These are phyloP conservation scores for Mucor indicus DNA, from an alignment of 371 early-diverging fungal genomes.

Conservation along the genomic window DNA sequence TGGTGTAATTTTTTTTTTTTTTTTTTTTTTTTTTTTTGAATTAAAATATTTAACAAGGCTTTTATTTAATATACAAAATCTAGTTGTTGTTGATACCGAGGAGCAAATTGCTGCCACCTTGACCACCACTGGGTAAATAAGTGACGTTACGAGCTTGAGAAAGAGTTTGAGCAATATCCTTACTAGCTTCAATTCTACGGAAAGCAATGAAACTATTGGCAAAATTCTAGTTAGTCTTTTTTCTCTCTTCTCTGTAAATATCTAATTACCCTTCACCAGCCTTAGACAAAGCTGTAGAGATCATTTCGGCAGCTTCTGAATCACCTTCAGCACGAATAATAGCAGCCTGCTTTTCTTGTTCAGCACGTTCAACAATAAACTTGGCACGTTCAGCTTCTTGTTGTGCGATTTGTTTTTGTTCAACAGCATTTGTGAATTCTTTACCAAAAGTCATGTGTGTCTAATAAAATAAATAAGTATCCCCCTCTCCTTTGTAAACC, in stretches of 20 bases:
- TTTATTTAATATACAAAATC: no score
- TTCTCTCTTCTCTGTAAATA: no score
- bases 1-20: not conserved
- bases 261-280: conserved; percentile 62
- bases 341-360: conserved; percentile 97
- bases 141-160: conserved; percentile 84
- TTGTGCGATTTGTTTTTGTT: conserved; percentile 92
- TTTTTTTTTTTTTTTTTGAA: conserved; percentile 4
- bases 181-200: conserved; percentile 96
- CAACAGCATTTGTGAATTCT: conserved; percentile 93
- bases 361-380: conserved; percentile 92
- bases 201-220: conserved; percentile 73
- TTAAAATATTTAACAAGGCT: no score
- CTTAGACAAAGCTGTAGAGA: conserved; percentile 84
- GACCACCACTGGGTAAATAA: conserved; percentile 76
- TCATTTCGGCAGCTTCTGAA: conserved; percentile 87
- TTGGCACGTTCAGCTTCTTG: conserved; percentile 97
- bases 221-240: not conserved
- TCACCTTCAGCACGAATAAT: conserved; percentile 99
- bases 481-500: not conserved
- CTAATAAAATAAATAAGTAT: conserved; percentile 44
- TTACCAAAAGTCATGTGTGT: conserved; percentile 97
- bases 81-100: conserved; percentile 47
- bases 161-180: conserved; percentile 94
- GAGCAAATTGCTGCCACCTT: conserved; percentile 53